A percentile compares a stretch with the other conserved stretches of the same genome.
These are phyloP conservation scores for Nepenthes alata DNA, from an alignment of 179 eudicot genomes.

Conservation along the genomic window DNA sequence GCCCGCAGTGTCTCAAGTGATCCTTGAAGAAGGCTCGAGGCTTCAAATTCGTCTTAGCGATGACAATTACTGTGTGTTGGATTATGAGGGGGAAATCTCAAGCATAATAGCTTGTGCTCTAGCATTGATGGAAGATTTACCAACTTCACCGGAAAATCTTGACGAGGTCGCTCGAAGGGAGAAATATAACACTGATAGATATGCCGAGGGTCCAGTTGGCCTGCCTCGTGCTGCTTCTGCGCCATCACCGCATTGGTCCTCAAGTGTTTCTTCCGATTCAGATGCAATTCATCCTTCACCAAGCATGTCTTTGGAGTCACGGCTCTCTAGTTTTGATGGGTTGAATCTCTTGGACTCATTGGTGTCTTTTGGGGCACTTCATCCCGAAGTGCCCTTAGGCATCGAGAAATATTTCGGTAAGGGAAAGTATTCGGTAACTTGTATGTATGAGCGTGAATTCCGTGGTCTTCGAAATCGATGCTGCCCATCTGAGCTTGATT, in stretches of 20 bases:
- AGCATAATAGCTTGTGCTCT: conserved; percentile 81
- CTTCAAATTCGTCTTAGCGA: conserved; percentile 58
- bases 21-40: conserved; percentile 57
- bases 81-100: conserved; percentile 76
- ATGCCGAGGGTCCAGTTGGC: conserved; percentile 13
- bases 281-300: conserved; percentile 38
- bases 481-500: conserved; percentile 78
- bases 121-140: conserved; percentile 32
- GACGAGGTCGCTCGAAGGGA: conserved; percentile 26
- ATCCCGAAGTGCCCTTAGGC: conserved; percentile 63
- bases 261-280: conserved; percentile 31
- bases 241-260: conserved; percentile 33
- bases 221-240: conserved; percentile 28
- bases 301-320: conserved; percentile 35
- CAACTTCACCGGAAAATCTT: conserved; percentile 14
- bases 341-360: conserved; percentile 35
- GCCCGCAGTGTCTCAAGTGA: conserved; percentile 35
- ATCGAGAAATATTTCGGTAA: conserved; percentile 32
- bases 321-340: conserved; percentile 48
- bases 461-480: conserved; percentile 50
- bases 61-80: conserved; percentile 51
- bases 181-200: conserved; percentile 9
- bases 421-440: conserved; percentile 60
- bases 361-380: conserved; percentile 32
- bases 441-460: conserved; percentile 58